phyloP scores from a whole-genome alignment of 495 filamentous ascomycete species.

The Trichoderma orchidacearum region DNA sequence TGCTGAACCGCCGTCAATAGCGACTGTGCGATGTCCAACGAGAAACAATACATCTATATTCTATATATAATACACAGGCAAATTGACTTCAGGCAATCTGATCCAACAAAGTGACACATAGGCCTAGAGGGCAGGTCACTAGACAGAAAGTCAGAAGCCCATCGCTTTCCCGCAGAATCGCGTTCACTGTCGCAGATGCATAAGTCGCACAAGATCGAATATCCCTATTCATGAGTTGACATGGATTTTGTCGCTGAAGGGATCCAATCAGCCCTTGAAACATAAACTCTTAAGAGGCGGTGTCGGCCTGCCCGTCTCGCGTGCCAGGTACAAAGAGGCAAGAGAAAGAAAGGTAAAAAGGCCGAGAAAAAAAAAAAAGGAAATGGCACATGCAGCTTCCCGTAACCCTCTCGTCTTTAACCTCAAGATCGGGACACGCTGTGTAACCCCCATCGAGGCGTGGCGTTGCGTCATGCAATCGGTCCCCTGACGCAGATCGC shows the following conservation, averaged over 20 bases:
- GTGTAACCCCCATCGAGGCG: not conserved
- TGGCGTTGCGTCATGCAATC: slow-evolving; percentile 1
- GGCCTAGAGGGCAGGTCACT: not conserved
- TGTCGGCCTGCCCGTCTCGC: not conserved
- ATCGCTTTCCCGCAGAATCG: not conserved
- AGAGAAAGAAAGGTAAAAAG: not conserved
- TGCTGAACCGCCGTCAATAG: not conserved
- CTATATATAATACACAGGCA: too few species aligned
- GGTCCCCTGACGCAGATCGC: not conserved
- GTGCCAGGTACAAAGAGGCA: not conserved
- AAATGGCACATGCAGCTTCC: not conserved
- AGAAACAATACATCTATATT: too few species aligned
- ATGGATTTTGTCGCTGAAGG: not conserved
- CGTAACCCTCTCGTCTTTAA: not conserved
- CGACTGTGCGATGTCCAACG: not conserved
- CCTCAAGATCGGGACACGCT: not conserved
- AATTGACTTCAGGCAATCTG: not conserved
- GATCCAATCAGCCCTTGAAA: not conserved
- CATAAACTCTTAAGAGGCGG: not conserved
- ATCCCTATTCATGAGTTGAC: not conserved
- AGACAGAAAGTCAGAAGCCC: not conserved
- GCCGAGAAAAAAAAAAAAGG: not conserved
- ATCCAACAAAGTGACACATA: not conserved
- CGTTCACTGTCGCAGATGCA: not conserved
- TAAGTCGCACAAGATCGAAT: not conserved